A percentile compares a stretch with the other conserved stretches of the same genome.
These are phyloP conservation scores for Chlorella sp. DNA, from an alignment of 139 green algal species.

Conservation along the genomic window DNA sequence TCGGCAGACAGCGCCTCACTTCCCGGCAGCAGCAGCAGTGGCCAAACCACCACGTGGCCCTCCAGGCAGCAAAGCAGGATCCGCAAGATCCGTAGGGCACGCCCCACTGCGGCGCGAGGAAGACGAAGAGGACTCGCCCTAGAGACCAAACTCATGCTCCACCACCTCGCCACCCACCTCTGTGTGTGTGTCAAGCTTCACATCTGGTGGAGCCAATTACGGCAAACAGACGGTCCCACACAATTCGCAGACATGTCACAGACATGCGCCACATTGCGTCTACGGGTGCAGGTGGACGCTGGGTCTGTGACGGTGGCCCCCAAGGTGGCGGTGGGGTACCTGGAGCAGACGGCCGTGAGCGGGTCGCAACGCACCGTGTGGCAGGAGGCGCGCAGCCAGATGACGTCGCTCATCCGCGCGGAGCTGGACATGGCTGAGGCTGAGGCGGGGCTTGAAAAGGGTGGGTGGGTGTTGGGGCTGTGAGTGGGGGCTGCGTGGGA, in stretches of 20 bases:
- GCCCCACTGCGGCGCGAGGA: too few species aligned
- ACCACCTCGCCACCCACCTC: neutral
- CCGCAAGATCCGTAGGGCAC: too few species aligned
- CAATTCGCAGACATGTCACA: too few species aligned
- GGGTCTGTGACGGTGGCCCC: conserved; percentile 28
- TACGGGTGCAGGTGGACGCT: conserved; percentile 13
- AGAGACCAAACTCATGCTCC: neutral
- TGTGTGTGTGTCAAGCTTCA: neutral
- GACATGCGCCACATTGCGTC: too few species aligned
- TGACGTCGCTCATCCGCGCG: conserved; percentile 37
- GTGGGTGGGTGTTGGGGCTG: conserved; percentile 7
- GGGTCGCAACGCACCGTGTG: conserved; percentile 48
- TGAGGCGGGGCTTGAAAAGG: conserved; percentile 13
- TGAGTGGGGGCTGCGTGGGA: neutral
- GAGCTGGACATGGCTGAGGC: conserved; percentile 30
- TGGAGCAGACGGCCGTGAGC: conserved; percentile 56
- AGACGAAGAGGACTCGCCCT: too few species aligned
- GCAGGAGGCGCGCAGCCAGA: conserved; percentile 51
- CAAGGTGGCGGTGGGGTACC: conserved; percentile 45
- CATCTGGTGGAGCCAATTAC: too few species aligned
- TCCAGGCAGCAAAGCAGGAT: too few species aligned
- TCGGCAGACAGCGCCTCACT: too few species aligned
- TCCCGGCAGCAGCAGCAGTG: too few species aligned
- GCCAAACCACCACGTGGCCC: too few species aligned
- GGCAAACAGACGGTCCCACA: too few species aligned